phyloP scores from a whole-genome alignment of 2,329 filamentous ascomycete genomes.

The Beauveria pseudobassiana region DNA sequence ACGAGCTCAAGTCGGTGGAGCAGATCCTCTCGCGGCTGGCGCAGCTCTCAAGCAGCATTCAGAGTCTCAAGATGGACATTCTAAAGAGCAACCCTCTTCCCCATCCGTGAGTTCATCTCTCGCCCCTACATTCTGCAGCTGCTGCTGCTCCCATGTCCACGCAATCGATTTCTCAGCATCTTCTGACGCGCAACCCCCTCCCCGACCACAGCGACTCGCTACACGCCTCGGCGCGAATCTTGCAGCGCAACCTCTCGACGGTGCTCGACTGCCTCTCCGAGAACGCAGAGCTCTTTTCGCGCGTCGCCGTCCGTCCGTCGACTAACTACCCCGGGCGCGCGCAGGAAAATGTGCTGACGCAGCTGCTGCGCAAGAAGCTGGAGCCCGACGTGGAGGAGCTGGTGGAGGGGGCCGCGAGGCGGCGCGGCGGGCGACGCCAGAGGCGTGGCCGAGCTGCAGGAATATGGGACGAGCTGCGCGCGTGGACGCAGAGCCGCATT shows the following conservation, averaged over 20 bases:
- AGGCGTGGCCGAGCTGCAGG: slow-evolving; percentile 39
- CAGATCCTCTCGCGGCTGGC: slow-evolving; percentile 60
- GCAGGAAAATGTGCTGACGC: slow-evolving; percentile 57
- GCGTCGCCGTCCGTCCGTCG: slow-evolving; percentile 66
- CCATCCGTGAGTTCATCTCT: slow-evolving; percentile 44
- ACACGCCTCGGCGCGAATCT: slow-evolving; percentile 63
- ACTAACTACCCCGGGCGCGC: slow-evolving; percentile 66
- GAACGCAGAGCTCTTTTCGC: slow-evolving; percentile 59
- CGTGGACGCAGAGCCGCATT: slow-evolving; percentile 34
- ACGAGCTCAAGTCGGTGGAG: slow-evolving; percentile 62
- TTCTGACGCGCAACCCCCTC: no score
- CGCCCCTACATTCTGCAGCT: neutral
- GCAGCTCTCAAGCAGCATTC: slow-evolving; percentile 62
- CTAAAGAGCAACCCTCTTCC: slow-evolving; percentile 59
- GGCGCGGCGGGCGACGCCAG: slow-evolving; percentile 32
- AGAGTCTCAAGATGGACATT: slow-evolving; percentile 54
- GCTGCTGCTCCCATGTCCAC: neutral
- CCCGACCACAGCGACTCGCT: slow-evolving; percentile 51
- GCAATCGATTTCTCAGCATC: neutral
- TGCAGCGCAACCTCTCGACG: slow-evolving; percentile 61
- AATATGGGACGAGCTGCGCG: slow-evolving; percentile 46
- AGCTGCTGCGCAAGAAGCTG: slow-evolving; percentile 74
- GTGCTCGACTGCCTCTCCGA: slow-evolving; percentile 58
- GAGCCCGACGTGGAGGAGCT: slow-evolving; percentile 71
- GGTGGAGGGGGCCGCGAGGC: slow-evolving; percentile 54